Evolutionary conservation across 2,329 filamentous ascomycete genomes (phyloP), one percentile per base, ranked within the genome.

Genomic region (Penicillium brasilianum): DNA sequence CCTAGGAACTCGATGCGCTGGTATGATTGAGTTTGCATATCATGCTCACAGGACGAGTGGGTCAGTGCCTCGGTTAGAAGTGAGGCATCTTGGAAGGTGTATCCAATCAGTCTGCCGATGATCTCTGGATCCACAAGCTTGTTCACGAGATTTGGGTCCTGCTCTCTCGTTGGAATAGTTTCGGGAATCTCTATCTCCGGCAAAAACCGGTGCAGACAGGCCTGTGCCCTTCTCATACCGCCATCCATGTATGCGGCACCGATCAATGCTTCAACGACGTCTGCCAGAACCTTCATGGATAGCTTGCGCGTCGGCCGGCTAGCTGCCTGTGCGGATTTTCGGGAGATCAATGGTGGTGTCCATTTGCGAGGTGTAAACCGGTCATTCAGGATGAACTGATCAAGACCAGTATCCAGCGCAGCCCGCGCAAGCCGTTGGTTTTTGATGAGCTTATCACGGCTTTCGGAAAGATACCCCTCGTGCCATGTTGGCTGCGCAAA

Each of bases 1-100:
- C 94, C 94, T 0, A 97, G 80, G 69, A 95, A 97, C 71, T 97
- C 94, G 0, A 97, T 84, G 0, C 93, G 86, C 66, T 97, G 90
- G 69, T 88, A 88, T 0, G 83, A 85, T 37, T 78, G 75, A 13
- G 87, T 83, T 22, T 77, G 81, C 2, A 81, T 80, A 4, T 83
- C 79, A 16, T 78, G 76, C 32, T 80, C 80, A 54, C 81, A 83
- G 0, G 91, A 93, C 0, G 87, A 81, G 71, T 97, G 93, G 0
- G 93, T 97, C 53, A 94, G 81, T 2, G 93, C 90, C 77, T 97
- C 91, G 0, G 90, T 71, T 0, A 97, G 82, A 0, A 97, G 80
- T 0, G 82, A 72, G 64, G 88, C 87, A 67, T 91, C 88, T 1
- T 65, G 76, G 74, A 97, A 97, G 0, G 72, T 80, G 73, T 97